Evolutionary conservation across 192 early-diverging fungal genomes (phyloP).

Genomic region (Coemansia nantahalensis): DNA sequence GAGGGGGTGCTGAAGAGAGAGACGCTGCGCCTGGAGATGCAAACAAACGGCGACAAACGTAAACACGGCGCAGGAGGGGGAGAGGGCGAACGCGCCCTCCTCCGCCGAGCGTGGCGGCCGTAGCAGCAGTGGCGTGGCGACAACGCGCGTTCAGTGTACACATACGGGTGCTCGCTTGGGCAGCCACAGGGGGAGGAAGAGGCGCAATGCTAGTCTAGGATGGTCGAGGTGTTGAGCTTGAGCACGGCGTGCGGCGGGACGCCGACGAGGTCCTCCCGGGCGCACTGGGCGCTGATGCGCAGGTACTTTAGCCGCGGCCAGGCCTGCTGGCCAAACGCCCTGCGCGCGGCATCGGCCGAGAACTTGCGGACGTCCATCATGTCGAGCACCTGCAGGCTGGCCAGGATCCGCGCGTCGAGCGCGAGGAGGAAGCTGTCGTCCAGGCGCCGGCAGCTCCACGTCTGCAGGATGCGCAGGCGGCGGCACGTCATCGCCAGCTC

Average conservation of each 20-base stretch:
- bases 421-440: constrained; percentile 48
- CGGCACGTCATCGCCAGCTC: constrained; percentile 43
- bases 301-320: constrained; percentile 51
- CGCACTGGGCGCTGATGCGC: constrained; percentile 44
- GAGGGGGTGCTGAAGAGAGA: too few relatives aligned
- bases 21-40: too few relatives aligned
- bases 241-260: constrained; percentile 37
- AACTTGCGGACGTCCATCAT: constrained; percentile 55
- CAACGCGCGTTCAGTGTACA: constrained; percentile 4
- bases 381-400: constrained; percentile 45
- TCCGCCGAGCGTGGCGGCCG: too few relatives aligned
- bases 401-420: constrained; percentile 28
- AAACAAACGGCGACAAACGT: too few relatives aligned
- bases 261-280: constrained; percentile 37
- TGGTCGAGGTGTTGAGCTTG: constrained; percentile 45
- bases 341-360: constrained; percentile 32
- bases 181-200: too few relatives aligned
- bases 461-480: constrained; percentile 34
- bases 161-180: constrained; percentile 6
- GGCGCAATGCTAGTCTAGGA: constrained; percentile 19
- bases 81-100: too few relatives aligned
- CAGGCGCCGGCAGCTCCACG: constrained; percentile 49
- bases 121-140: too few relatives aligned
- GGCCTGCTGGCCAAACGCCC: constrained; percentile 34
- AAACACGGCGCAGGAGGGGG: too few relatives aligned